phyloP scores from a whole-genome alignment of 2,329 filamentous ascomycete species.

The Davidsoniella virescens region DNA sequence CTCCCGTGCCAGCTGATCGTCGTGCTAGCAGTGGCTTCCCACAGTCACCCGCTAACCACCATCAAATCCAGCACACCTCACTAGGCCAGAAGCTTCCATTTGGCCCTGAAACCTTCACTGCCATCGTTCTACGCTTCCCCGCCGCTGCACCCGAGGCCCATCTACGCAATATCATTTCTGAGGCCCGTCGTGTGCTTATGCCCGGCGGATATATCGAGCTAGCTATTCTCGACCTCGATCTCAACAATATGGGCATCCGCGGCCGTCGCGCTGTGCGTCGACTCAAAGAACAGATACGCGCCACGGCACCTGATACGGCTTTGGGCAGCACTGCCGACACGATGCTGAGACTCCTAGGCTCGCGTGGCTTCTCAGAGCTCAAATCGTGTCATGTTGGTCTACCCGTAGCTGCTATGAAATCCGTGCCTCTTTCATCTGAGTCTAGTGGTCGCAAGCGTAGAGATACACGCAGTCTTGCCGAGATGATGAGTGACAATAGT shows the following conservation, averaged over 20 bases:
- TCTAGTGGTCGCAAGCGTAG: constrained; percentile 24
- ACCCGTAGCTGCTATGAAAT: constrained; percentile 40
- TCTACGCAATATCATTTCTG: constrained; percentile 55
- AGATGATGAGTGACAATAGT: constrained; percentile 58
- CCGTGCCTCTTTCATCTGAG: background rate
- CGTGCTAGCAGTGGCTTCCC: constrained; percentile 31
- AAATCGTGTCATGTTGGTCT: constrained; percentile 66
- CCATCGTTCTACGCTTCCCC: constrained; percentile 64
- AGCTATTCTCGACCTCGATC: constrained; percentile 60
- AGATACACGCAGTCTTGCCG: constrained; percentile 42
- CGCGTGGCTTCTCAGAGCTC: constrained; percentile 53
- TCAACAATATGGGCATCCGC: constrained; percentile 66
- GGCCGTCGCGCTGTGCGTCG: constrained; percentile 51
- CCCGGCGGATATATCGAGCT: constrained; percentile 68
- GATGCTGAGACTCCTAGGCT: constrained; percentile 50
- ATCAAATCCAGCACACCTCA: constrained; percentile 53
- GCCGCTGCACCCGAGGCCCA: constrained; percentile 49
- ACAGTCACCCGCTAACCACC: constrained; percentile 50
- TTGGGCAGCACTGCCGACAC: constrained; percentile 44
- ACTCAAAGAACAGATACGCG: constrained; percentile 54
- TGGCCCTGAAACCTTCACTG: constrained; percentile 56
- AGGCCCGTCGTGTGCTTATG: constrained; percentile 61
- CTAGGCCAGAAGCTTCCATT: constrained; percentile 57
- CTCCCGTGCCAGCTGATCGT: constrained; percentile 31
- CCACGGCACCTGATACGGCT: constrained; percentile 40